Base-by-base conservation (phyloP, 768 basidiomycete species). In the Leccinum disarticulatum region DNA sequence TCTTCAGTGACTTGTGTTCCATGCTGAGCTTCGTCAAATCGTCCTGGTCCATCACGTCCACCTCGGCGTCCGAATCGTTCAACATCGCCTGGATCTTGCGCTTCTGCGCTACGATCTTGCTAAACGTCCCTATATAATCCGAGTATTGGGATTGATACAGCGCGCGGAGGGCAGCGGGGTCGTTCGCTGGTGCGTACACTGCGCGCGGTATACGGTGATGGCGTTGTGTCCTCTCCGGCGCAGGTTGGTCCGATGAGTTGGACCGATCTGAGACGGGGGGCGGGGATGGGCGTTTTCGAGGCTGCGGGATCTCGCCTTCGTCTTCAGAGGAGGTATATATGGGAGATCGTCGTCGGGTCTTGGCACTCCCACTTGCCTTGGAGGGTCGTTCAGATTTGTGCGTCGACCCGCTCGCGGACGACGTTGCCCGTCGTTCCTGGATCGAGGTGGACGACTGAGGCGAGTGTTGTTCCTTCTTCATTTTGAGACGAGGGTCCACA, bases 291-390 rank as follows among this genome's bases (percentile, higher is more conserved):
- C 63, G 61, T 64, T 64, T 68, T 43, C 61, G 63, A 46, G 72
- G 60, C 55, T 74, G 70, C 2, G 71, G 68, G 9, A 72, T 72
- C 59, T 81, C 78, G 25, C 77, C 78, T 66, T 86, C 84, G 54
- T 87, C 83, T 41, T 86, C 86, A 1, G 87, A 86, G 1, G 87
- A 87, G 1, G 87, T 88, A 61, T 86, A 88, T 54, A 85, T 80
- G 1, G 85, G 86, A 3, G 85, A 83, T 47, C 74, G 78, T 49
- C 87, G 84, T 49, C 83, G 78, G 19, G 64, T 56, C 56, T 83
- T 85, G 28, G 59, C 54, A 15, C 60, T 56, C 15, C 61, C 61
- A 36, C 54, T 64, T 22, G 58, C 22, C 51, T 63, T 72, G 58
- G 62, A 33, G 33, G 59, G 27, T 57, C 70, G 66, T 35, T 74